Evolutionary conservation across 2,329 filamentous ascomycete species (phyloP).

Genomic region (Epichloe hybrida): DNA sequence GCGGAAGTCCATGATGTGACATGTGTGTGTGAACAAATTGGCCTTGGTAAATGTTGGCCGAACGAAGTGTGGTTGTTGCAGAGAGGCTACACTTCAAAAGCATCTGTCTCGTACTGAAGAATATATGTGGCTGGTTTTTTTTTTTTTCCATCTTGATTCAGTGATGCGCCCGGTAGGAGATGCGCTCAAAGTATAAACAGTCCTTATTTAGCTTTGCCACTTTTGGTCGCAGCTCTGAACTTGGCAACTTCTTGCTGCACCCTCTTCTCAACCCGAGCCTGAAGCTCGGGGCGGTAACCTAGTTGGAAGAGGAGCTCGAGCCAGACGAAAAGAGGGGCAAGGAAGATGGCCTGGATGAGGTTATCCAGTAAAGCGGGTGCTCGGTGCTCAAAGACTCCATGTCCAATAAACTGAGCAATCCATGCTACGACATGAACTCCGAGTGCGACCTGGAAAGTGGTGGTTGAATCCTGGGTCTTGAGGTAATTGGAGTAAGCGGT

Average conservation of each 20-base stretch:
- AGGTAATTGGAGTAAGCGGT: slow-evolving; percentile 68
- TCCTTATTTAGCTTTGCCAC: slow-evolving; percentile 36
- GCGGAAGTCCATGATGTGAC: too few species aligned
- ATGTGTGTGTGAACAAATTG: background rate
- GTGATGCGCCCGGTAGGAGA: background rate
- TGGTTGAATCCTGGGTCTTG: slow-evolving; percentile 39
- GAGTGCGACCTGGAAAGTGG: slow-evolving; percentile 44
- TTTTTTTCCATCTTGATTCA: background rate
- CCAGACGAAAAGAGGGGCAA: slow-evolving; percentile 95
- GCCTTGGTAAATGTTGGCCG: background rate
- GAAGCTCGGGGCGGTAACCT: slow-evolving; percentile 81
- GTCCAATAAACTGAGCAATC: slow-evolving; percentile 83
- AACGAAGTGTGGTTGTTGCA: background rate
- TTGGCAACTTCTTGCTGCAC: slow-evolving; percentile 67
- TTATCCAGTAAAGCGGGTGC: slow-evolving; percentile 87
- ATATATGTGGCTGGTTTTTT: background rate
- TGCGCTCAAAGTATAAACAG: background rate
- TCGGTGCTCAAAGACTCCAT: slow-evolving; percentile 76
- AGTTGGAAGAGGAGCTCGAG: slow-evolving; percentile 83
- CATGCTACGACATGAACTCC: slow-evolving; percentile 62
- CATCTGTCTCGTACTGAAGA: background rate
- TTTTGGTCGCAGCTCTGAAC: slow-evolving; percentile 46
- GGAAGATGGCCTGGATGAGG: slow-evolving; percentile 76
- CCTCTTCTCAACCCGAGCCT: slow-evolving; percentile 62
- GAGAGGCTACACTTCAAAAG: background rate